These are phyloP conservation scores for Nyssa sinensis DNA, from an alignment of 148 eudicot species.

Conservation along the genomic window DNA sequence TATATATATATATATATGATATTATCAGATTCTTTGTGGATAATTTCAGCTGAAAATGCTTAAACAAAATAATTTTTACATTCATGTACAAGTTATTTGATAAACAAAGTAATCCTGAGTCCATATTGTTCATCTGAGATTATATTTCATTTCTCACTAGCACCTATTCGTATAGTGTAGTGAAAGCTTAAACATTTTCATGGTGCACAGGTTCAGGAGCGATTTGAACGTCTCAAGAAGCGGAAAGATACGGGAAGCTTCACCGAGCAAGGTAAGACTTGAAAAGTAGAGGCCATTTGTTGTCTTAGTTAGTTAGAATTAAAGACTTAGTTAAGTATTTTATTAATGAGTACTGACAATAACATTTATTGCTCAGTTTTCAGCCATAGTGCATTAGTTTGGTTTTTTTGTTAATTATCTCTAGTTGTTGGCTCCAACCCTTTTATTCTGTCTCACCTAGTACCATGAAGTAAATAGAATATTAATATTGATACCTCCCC, in stretches of 20 bases:
- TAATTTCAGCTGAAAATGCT: too few relatives aligned
- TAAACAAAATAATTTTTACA: too few relatives aligned
- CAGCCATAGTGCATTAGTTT: background rate
- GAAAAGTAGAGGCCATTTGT: slow-evolving; percentile 3
- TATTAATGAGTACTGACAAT: background rate
- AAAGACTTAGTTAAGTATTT: background rate
- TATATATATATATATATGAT: too few relatives aligned
- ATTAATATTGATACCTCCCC: background rate
- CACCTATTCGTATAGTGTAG: too few relatives aligned
- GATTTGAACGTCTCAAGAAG: slow-evolving; percentile 89
- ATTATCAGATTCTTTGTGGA: too few relatives aligned
- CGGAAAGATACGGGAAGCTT: slow-evolving; percentile 76
- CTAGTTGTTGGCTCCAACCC: background rate
- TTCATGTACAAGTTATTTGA: too few relatives aligned
- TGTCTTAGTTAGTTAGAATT: background rate
- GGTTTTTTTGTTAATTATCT: background rate
- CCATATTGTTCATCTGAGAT: background rate
- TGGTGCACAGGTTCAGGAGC: slow-evolving; percentile 65
- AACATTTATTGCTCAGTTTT: background rate
- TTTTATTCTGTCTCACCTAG: background rate
- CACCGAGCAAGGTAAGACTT: slow-evolving; percentile 74
- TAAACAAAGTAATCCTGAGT: too few relatives aligned
- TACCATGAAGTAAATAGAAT: background rate
- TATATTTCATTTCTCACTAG: background rate
- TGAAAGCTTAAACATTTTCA: too few relatives aligned